Conservation (phyloP, 2,329 filamentous ascomycete genomes). For the Hymenotorrendiella dingleyae region DNA sequence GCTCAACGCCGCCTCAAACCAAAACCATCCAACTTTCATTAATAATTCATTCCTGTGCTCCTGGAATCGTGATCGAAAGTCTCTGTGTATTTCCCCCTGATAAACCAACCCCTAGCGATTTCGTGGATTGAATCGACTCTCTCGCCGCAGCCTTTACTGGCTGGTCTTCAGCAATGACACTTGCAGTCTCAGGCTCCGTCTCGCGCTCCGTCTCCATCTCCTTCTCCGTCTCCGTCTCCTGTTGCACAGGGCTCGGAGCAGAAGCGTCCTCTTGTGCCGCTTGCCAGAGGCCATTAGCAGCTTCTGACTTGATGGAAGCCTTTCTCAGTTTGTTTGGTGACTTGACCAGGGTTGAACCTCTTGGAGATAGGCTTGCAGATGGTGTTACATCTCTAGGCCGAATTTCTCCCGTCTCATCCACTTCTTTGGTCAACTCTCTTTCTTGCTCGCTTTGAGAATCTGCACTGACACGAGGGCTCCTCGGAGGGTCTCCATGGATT, state of each 20-base stretch:
- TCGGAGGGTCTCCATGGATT: conserved; percentile 15
- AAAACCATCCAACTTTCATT: not conserved
- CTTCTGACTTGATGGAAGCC: conserved; percentile 5
- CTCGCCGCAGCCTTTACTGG: conserved; percentile 13
- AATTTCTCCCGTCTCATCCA: conserved; percentile 27
- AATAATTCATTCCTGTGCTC: conserved; percentile 19
- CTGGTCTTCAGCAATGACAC: conserved; percentile 2
- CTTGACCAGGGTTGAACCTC: conserved; percentile 3
- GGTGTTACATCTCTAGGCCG: conserved; percentile 28
- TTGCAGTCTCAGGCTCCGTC: not conserved
- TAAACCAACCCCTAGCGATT: conserved; percentile 18
- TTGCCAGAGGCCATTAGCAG: conserved; percentile 10
- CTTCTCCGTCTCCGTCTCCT: too few relatives aligned
- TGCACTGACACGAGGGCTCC: conserved; percentile 25
- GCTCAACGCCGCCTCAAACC: not conserved
- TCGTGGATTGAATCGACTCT: conserved; percentile 20
- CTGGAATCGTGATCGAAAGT: conserved; percentile 35
- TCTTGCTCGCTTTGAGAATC: conserved; percentile 27
- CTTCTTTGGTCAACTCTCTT: conserved; percentile 25
- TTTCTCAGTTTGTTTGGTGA: conserved; percentile 10
- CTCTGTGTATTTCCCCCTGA: conserved; percentile 28
- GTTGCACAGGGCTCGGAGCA: conserved; percentile 3
- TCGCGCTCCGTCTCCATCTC: not conserved
- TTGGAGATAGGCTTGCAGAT: conserved; percentile 10
- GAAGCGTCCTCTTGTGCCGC: conserved; percentile 15